Evolutionary conservation across 1,139 yeast species (phyloP).

Genomic region (Lodderomyces pseudojiufengensis): DNA sequence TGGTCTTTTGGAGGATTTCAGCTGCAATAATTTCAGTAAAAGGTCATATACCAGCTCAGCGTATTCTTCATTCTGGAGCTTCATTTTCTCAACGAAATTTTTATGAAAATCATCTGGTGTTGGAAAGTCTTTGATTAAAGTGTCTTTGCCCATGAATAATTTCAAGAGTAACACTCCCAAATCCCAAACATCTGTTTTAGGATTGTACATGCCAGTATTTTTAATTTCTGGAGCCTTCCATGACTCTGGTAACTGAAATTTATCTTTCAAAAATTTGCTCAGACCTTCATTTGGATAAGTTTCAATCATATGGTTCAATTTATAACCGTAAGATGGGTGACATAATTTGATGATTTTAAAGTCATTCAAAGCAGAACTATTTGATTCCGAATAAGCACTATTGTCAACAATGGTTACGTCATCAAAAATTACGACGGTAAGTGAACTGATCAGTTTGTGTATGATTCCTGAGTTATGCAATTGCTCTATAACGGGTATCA

Average conservation of each 20-base stretch:
- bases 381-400: constrained; percentile 5
- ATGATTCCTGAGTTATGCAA: constrained; percentile 77
- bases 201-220: constrained; percentile 42
- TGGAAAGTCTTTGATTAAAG: constrained; percentile 25
- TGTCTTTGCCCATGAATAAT: constrained; percentile 58
- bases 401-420: constrained; percentile 13
- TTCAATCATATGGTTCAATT: constrained; percentile 56
- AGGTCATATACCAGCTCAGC: constrained; percentile 56
- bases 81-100: constrained; percentile 22
- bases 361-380: constrained; percentile 1
- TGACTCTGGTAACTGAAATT: constrained; percentile 19
- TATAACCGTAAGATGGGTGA: constrained; percentile 69
- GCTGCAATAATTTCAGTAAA: constrained; percentile 59
- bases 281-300: constrained; percentile 39
- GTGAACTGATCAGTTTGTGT: constrained; percentile 66
- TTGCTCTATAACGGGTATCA: constrained; percentile 79
- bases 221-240: constrained; percentile 77
- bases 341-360: constrained; percentile 52
- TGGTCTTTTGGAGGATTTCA: constrained; percentile 68
- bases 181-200: constrained; percentile 91
- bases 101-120: constrained; percentile 63
- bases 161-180: constrained; percentile 77
- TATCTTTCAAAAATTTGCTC: constrained; percentile 11
- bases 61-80: constrained; percentile 22
- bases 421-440: constrained; percentile 43